Base-by-base conservation (phyloP, 768 basidiomycete genomes). In the Termitomyces sp. region DNA sequence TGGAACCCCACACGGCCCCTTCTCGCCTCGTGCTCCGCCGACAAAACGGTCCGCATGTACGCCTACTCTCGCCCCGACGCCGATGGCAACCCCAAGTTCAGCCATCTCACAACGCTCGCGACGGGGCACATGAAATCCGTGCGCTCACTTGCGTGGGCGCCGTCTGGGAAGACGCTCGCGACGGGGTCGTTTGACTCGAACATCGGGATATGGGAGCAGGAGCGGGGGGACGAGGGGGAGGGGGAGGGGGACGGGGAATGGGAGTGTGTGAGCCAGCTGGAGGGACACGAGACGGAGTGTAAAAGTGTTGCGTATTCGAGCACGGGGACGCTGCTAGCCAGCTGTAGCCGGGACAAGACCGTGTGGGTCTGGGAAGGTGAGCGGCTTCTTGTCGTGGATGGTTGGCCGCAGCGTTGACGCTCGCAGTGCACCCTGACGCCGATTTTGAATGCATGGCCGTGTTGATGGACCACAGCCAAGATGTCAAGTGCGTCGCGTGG, bases 351-450 rank as follows among this genome's bases (percentile, higher is more conserved):
- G 58, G 97, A 98, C 74, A 99, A 98, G 76, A 92, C 93, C 5
- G 94, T 98, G 0, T 98, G 97, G 97, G 83, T 99, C 36, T 99
- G 97, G 96, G 96, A 98, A 80, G 93, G 95, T 89, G 65, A 51
- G 68, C 46, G 1, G 26, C 26, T 22, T 44, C 26, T 6, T 6
- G 27, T 54, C 32, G 27, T 49, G 62, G 39, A 58, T 46, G 16
- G 46, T n/a, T 2, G 55, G 29, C 6, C 29, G n/a, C 39, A 53
- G 32, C 57, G 29, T 43, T 52, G 18, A 43, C 34, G 54, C 61
- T 39, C 31, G 8, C 62, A 95, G 95, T 90, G 2, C 88, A 90
- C 56, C 93, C 94, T 10, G 94, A 98, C 67, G 76, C 86, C 14
- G 95, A 98, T 63, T 97, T 96, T 59, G 95, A 98, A 65, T 97